Base-by-base conservation (phyloP, 2,329 filamentous ascomycete species). In the Claviceps cyperi region DNA sequence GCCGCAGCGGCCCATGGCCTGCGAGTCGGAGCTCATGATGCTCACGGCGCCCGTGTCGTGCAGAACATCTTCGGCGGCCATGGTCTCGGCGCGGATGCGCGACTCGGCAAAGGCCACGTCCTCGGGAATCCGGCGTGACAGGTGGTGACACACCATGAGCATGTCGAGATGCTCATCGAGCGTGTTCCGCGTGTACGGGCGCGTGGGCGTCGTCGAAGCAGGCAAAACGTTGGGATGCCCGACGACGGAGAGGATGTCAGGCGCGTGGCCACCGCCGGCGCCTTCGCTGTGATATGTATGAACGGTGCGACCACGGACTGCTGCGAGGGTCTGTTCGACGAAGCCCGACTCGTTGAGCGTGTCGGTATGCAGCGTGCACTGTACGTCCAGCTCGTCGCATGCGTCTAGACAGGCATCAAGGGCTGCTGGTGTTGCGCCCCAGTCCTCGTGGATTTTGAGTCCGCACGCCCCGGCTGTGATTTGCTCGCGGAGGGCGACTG, bases 251-350 rank as follows among this genome's bases (percentile, higher is more conserved):
- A 97, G 96, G 67, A 97, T 96, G 65, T 97, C 91, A 0, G 91
- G 91, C 1, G 91, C 91, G 66, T 97, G 91, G 3, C 91, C 91
- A 56, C 91, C 91, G 40, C 91, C 91, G 1, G 91, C 91, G 40
- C 91, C 91, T 70, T 97, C 91, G 35, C 89, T 96, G 69, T 97
- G 91, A 67, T 97, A 97, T 1, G 91, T 94, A 68, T 97, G 91
- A 60, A 97, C 94, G 1, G 88, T 86, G 53, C 91, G 82, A 61
- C 80, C 75, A 64, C 87, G 88, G 74, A 97, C 84, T 3, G 90
- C 82, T n/a, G 73, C 78, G 54, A 95, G 80, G 2, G 90, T 95
- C 52, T 86, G 84, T 64, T 96, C 91, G 47, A 97, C 91, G 61
- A 95, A 97, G n/a, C 91, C 91, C 17, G 86, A 91, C 66, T 97